Evolutionary conservation across 768 basidiomycete species (phyloP), one percentile per base, ranked within the genome.

Genomic region (Dictyophora rubrovolvata): DNA sequence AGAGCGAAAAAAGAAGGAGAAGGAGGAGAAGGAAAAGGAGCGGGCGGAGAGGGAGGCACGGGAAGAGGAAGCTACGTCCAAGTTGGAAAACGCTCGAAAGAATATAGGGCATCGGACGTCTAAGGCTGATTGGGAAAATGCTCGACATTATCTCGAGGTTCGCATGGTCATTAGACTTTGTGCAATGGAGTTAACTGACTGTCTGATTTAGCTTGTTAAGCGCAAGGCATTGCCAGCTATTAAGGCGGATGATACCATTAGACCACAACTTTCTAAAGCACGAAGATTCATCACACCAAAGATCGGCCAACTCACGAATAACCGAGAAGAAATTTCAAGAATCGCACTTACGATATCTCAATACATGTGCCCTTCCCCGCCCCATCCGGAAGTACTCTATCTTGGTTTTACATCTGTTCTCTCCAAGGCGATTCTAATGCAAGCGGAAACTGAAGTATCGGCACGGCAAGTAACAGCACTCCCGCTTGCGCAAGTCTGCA

Each of bases 401-500:
- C 69, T 77, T 51, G 89, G 91, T 53, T 77, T 87, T 20, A 80
- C 94, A 49, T 93, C 89, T 20, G 87, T 93, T n/a, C 80, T 97
- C 46, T 77, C 91, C 51, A 97, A 98, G 68, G 76, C 84, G 17
- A 85, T 98, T 61, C 78, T 97, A 48, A 77, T 89, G 35, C 95
- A 97, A 73, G 93, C 93, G 17, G 93, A 96, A 73, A 87, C 85
- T 0, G 95, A 98, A 70, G 89, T 95, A 9, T 83, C 87, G 1
- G 93, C 93, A 1, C 89, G 94, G 71, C 84, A 87, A 66, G 83
- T 84, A 33, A 87, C 87, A 21, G 93, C 93, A 0, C 76, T 79
- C 37, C 95, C 95, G 0, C 79, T 99, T 21, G 90, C 89, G 0
- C 79, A 81, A 34, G 82, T 96, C 11, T 72, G 89, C 2, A 78